Base-by-base conservation (phyloP, 805 yeast species). In the Metschnikowia continentalis region DNA sequence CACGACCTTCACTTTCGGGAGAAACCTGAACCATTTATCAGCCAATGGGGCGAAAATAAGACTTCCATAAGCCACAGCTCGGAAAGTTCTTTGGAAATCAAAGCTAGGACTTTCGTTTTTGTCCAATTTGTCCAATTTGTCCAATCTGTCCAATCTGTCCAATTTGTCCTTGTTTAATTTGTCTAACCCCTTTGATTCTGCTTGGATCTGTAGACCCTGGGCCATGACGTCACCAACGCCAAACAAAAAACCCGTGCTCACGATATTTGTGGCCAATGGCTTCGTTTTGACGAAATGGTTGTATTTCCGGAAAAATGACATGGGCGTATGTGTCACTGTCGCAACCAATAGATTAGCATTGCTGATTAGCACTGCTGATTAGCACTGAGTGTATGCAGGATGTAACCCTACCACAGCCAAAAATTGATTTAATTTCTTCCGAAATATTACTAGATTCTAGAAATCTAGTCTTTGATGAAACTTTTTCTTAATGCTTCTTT, bases 161-260 rank as follows among this genome's bases (percentile, higher is more conserved):
- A 26, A 8, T 26, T 2, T 26, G 30, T 8, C 30, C 26, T 37
- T 23, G 15, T 20, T 10, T 13, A 13, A 26, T 13, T 14, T 37
- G 10, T 7, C 38, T 35, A 14, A 15, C 19, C 40, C n/a, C 26
- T 19, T 20, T 7, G 8, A 23, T 50, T 42, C 1, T 55, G 22
- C 14, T 10, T 35, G 20, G 11, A 22, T 11, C 35, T 47, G 53
- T 5, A 79, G 58, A 0, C 67, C 40, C 63, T 90, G 96, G 0
- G 96, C 96, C 23, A 86, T 57, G 1, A 67, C 68, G 64, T 90
- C 96, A 2, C 96, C 96, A 1, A 82, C 52, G 0, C 90, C 94
- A 63, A 89, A 88, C 35, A 82, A 65, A 13, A 74, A 52, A n/a
- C 78, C 83, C 1, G 83, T 78, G 39, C 80, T 70, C 14, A 76